Conservation (phyloP, 2,329 filamentous ascomycete species). For the Teratosphaeriaceae sp. region DNA sequence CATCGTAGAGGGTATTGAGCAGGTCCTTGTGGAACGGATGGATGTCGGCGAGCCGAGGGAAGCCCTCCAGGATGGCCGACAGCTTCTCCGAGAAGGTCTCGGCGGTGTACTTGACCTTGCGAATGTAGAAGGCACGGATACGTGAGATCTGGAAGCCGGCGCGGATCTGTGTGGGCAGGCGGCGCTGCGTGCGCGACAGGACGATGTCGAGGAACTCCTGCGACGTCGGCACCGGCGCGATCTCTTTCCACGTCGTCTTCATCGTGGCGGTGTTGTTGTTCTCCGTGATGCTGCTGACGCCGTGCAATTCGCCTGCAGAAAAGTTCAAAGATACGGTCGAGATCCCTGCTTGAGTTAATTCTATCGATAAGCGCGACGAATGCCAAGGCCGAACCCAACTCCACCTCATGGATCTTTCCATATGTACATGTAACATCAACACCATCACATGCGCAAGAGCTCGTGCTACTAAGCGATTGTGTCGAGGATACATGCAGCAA, state of each 20-base stretch:
- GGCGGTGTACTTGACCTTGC: constrained; percentile 97
- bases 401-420: too few relatives aligned
- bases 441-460: too few relatives aligned
- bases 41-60: constrained; percentile 87
- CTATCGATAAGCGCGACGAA: too few relatives aligned
- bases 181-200: constrained; percentile 83
- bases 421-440: too few relatives aligned
- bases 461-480: too few relatives aligned
- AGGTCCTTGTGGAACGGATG: constrained; percentile 89
- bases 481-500: too few relatives aligned
- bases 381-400: too few relatives aligned
- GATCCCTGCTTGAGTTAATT: too few relatives aligned
- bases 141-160: constrained; percentile 93
- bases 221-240: constrained; percentile 59
- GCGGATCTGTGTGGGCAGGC: constrained; percentile 90
- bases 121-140: constrained; percentile 91
- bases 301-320: neutral
- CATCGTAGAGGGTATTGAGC: constrained; percentile 97
- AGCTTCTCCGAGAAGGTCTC: constrained; percentile 97
- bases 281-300: neutral
- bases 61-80: constrained; percentile 80
- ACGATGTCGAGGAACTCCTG: constrained; percentile 98
- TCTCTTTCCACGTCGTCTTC: constrained; percentile 56
- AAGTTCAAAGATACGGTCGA: too few relatives aligned
- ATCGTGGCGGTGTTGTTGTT: constrained; percentile 30